These are phyloP conservation scores for Mitragyna speciosa DNA, from an alignment of 257 asterid species.

Conservation along the genomic window DNA sequence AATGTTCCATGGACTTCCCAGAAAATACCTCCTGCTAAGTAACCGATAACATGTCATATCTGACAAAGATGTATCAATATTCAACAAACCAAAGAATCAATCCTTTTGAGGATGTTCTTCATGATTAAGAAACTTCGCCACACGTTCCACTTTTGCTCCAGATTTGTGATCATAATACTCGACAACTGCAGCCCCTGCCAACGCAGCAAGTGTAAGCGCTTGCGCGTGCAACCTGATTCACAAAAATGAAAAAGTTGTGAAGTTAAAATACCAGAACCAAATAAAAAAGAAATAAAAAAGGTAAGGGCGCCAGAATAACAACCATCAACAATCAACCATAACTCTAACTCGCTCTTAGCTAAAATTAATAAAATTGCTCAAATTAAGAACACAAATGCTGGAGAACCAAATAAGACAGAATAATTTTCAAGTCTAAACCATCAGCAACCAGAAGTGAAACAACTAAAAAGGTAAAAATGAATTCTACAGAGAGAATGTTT, in stretches of 20 bases:
- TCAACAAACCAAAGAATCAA: constrained; percentile 12
- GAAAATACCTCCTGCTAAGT: neutral
- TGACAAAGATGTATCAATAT: neutral
- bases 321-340: neutral
- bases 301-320: neutral
- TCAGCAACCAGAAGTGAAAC: neutral
- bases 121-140: constrained; percentile 65
- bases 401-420: neutral
- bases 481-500: neutral
- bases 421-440: neutral
- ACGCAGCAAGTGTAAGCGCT: constrained; percentile 86
- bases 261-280: neutral
- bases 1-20: neutral
- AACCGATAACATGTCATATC: neutral
- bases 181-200: constrained; percentile 73
- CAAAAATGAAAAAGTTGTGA: neutral
- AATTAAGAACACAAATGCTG: neutral
- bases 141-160: constrained; percentile 74
- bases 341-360: neutral
- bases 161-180: constrained; percentile 79
- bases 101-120: constrained; percentile 45
- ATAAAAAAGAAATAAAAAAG: neutral
- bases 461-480: neutral
- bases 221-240: constrained; percentile 85
- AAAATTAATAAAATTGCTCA: neutral